Conservation (phyloP, 2,329 filamentous ascomycete species). For the Huntiella omanensis region DNA sequence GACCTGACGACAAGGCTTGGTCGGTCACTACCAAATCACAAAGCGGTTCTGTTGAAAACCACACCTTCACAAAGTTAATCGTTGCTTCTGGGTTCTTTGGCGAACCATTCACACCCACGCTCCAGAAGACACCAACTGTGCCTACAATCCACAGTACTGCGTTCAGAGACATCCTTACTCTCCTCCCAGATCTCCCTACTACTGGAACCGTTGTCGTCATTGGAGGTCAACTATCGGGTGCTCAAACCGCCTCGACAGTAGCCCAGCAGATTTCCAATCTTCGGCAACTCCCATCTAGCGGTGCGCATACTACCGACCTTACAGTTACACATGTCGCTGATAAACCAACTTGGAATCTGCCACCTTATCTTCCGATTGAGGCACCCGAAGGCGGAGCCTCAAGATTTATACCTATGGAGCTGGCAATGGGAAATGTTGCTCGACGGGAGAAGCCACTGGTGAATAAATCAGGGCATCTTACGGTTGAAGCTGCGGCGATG, state of each 20-base stretch:
- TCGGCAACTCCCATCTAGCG: constrained; percentile 27
- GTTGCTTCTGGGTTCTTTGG: constrained; percentile 65
- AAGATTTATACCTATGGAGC: constrained; percentile 53
- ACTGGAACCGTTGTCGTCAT: constrained; percentile 51
- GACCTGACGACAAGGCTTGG: constrained; percentile 24
- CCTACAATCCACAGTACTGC: constrained; percentile 50
- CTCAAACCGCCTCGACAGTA: constrained; percentile 56
- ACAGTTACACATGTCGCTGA: constrained; percentile 51
- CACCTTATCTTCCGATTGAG: constrained; percentile 32
- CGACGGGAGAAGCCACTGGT: constrained; percentile 38
- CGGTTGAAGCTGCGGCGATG: constrained; percentile 22
- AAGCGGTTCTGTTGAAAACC: constrained; percentile 19
- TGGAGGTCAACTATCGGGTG: constrained; percentile 67
- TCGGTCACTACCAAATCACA: constrained; percentile 19
- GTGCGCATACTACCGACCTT: constrained; percentile 26
- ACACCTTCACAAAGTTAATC: constrained; percentile 51
- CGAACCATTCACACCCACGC: constrained; percentile 30
- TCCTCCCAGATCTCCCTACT: constrained; percentile 22
- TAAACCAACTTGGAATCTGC: constrained; percentile 54
- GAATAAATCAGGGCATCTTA: constrained; percentile 47
- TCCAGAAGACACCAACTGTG: constrained; percentile 17
- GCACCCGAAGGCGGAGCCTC: background rate
- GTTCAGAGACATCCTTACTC: constrained; percentile 34
- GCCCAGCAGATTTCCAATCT: constrained; percentile 52
- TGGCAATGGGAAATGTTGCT: constrained; percentile 50